Evolutionary conservation across 1,284 basidiomycete species (phyloP).

Genomic region (Pseudomicrostroma phylloplanum): DNA sequence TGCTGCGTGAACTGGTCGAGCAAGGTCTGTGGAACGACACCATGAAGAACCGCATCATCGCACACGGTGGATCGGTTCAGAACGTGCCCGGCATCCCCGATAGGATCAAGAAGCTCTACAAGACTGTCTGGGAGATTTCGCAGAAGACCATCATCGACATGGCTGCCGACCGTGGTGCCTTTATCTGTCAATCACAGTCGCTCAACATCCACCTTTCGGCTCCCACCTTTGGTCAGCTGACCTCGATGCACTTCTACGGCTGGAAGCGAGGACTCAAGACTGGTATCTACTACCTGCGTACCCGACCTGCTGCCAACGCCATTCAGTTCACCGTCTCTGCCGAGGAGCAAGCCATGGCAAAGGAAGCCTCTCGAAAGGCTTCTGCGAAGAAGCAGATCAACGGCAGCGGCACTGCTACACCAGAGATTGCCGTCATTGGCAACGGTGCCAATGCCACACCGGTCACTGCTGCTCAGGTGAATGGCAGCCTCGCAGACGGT

Average conservation of each 20-base stretch:
- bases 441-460: not conserved
- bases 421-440: conserved; percentile 20
- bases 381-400: conserved; percentile 14
- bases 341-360: conserved; percentile 67
- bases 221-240: conserved; percentile 83
- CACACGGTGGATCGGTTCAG: conserved; percentile 87
- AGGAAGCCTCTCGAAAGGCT: conserved; percentile 53
- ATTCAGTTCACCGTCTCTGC: conserved; percentile 94
- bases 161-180: conserved; percentile 95
- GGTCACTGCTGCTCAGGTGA: not conserved
- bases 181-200: conserved; percentile 79
- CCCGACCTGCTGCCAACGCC: conserved; percentile 85
- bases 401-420: conserved; percentile 5
- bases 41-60: conserved; percentile 99
- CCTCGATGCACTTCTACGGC: conserved; percentile 96
- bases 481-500: conserved; percentile 5
- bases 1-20: conserved; percentile 92
- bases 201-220: conserved; percentile 89
- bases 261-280: conserved; percentile 99
- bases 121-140: conserved; percentile 98
- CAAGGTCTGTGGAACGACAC: conserved; percentile 92
- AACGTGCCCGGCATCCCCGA: conserved; percentile 50
- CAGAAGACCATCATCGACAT: conserved; percentile 98
- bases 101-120: conserved; percentile 74
- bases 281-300: conserved; percentile 75